Percentiles rank a stretch among this genome's conserved stretches.
Evolutionary conservation across 805 yeast genomes (phyloP).

Genomic region (Nakazawaea holstii): DNA sequence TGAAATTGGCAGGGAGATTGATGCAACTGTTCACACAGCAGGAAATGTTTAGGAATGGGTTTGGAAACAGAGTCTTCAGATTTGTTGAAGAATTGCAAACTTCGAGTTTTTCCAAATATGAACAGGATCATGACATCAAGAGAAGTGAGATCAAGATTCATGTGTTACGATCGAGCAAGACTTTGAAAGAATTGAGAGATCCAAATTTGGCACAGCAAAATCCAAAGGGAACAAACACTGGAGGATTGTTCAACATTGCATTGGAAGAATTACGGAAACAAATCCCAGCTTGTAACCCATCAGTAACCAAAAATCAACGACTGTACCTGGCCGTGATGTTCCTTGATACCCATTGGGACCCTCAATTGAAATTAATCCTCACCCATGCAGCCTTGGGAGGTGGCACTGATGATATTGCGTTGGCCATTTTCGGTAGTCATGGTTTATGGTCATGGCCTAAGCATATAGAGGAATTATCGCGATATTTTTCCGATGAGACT

Average conservation of each 20-base stretch:
- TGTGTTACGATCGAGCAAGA: conserved; percentile 58
- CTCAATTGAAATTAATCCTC: conserved; percentile 46
- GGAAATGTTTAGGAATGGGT: conserved; percentile 74
- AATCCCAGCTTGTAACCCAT: conserved; percentile 47
- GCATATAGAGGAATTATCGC: conserved; percentile 63
- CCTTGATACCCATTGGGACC: conserved; percentile 83
- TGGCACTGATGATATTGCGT: conserved; percentile 57
- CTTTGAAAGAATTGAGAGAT: conserved; percentile 68
- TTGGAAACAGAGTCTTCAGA: conserved; percentile 73
- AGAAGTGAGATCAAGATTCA: conserved; percentile 73
- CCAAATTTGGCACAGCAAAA: conserved; percentile 87
- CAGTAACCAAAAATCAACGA: conserved; percentile 32
- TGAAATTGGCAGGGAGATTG: conserved; percentile 77
- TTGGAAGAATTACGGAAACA: conserved; percentile 58
- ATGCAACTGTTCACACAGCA: conserved; percentile 92
- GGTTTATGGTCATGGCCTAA: conserved; percentile 91
- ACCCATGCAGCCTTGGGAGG: conserved; percentile 97
- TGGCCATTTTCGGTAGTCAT: conserved; percentile 94
- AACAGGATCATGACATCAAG: conserved; percentile 22
- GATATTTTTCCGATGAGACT: conserved; percentile 70
- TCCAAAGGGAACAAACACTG: conserved; percentile 60
- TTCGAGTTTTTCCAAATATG: conserved; percentile 48
- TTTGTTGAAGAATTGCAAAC: conserved; percentile 60
- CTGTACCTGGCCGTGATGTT: conserved; percentile 81
- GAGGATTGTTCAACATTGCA: conserved; percentile 76